phyloP scores from a whole-genome alignment of 192 early-diverging fungal genomes.

The Mortierella alpina region DNA sequence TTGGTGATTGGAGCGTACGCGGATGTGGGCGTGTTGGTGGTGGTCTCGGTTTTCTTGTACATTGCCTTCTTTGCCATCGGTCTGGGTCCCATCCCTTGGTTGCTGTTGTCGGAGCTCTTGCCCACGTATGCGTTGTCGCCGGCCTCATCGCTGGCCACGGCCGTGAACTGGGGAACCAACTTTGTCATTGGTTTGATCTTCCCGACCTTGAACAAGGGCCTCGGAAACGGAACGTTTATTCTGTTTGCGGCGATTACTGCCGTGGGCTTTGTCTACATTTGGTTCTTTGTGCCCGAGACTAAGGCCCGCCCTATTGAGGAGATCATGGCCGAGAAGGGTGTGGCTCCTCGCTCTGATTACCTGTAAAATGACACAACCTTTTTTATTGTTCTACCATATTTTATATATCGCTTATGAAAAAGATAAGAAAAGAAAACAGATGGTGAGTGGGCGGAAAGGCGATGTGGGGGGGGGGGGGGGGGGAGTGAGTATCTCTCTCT shows the following conservation, averaged over 20 bases:
- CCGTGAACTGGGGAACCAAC: conserved; percentile 75
- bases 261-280: conserved; percentile 73
- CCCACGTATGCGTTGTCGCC: conserved; percentile 80
- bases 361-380: conserved; percentile 4
- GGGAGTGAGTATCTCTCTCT: too few relatives aligned
- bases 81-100: conserved; percentile 85
- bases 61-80: conserved; percentile 84
- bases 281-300: conserved; percentile 84
- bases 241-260: conserved; percentile 78
- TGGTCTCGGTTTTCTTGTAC: conserved; percentile 78
- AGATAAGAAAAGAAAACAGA: not conserved
- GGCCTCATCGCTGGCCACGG: conserved; percentile 76
- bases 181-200: conserved; percentile 60
- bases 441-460: too few relatives aligned
- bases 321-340: conserved; percentile 57
- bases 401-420: too few relatives aligned
- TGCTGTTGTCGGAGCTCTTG: conserved; percentile 79
- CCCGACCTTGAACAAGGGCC: conserved; percentile 40
- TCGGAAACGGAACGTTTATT: conserved; percentile 61
- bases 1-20: conserved; percentile 72
- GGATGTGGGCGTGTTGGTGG: conserved; percentile 64
- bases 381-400: too few relatives aligned
- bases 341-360: conserved; percentile 41
- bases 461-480: too few relatives aligned
- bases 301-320: conserved; percentile 79